Conservation (phyloP, 441 rosid species). For the Bruguiera hainesii region DNA sequence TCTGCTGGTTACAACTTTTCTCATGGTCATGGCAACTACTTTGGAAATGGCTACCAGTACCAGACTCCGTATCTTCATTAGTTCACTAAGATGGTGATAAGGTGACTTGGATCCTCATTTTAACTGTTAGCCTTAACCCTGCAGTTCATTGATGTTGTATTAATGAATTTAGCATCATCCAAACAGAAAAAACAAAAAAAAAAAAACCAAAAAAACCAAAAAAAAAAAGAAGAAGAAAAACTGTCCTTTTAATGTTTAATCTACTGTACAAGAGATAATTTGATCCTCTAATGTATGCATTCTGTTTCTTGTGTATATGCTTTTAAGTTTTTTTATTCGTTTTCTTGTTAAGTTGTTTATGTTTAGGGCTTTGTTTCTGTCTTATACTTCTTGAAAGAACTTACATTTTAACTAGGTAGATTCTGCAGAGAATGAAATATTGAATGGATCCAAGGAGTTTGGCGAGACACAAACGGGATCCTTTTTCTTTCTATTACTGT, state of each 20-base stretch:
- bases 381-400: no score
- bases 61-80: constrained; percentile 87
- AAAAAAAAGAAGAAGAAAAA: constrained; percentile 1
- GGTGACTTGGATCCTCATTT: constrained; percentile 53
- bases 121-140: constrained; percentile 77
- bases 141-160: constrained; percentile 44
- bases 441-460: no score
- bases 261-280: constrained; percentile 45
- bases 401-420: no score
- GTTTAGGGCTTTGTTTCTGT: no score
- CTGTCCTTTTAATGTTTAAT: constrained; percentile 41
- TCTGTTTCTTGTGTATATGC: constrained; percentile 41
- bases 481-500: no score
- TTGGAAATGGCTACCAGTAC: constrained; percentile 85
- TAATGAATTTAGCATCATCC: constrained; percentile 62
- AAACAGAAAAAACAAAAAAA: constrained; percentile 21
- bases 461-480: no score
- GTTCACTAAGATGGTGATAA: constrained; percentile 42
- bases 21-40: constrained; percentile 79
- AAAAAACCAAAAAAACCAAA: background rate
- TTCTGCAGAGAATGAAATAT: no score
- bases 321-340: background rate
- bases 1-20: constrained; percentile 67
- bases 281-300: constrained; percentile 61
- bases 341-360: no score